A percentile compares a stretch with the other conserved stretches of the same genome.
phyloP scores from a whole-genome alignment of 805 yeast species.

The Wickerhamiella siamensis region DNA sequence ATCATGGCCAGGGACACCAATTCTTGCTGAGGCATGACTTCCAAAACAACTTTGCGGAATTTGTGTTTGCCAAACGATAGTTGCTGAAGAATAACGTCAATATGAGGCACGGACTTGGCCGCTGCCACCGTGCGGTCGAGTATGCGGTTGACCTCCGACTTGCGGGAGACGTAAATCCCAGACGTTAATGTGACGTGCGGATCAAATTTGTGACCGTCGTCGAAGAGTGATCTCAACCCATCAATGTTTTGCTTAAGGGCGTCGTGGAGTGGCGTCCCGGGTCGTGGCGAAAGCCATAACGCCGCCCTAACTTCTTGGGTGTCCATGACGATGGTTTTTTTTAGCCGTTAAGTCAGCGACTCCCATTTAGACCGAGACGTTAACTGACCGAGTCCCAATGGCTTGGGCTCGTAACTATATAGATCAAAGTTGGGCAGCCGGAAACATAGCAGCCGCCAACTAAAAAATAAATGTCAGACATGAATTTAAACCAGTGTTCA shows the following conservation, averaged over 20 bases:
- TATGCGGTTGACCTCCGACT: slow-evolving; percentile 44
- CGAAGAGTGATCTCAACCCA: slow-evolving; percentile 58
- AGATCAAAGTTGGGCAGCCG: no score
- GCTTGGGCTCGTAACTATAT: no score
- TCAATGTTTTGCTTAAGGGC: slow-evolving; percentile 43
- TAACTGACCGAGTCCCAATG: no score
- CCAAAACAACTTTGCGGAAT: slow-evolving; percentile 41
- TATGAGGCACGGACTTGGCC: slow-evolving; percentile 27
- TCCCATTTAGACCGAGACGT: not conserved
- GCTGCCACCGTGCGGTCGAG: slow-evolving; percentile 49
- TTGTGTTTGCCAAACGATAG: slow-evolving; percentile 35
- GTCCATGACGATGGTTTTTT: not conserved
- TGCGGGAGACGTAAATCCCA: slow-evolving; percentile 35
- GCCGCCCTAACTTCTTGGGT: slow-evolving; percentile 22
- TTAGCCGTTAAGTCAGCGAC: not conserved
- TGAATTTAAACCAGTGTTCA: no score
- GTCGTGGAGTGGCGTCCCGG: slow-evolving; percentile 38
- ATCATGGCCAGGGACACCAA: slow-evolving; percentile 36
- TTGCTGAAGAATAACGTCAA: slow-evolving; percentile 30
- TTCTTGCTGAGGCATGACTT: slow-evolving; percentile 32
- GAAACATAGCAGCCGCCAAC: no score
- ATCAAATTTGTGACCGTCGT: slow-evolving; percentile 51
- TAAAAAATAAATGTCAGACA: no score
- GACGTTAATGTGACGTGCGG: slow-evolving; percentile 71
- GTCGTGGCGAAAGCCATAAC: slow-evolving; percentile 63